Base-by-base conservation (phyloP, 306 rosid genomes). In the Citrullus mucosospermus region DNA sequence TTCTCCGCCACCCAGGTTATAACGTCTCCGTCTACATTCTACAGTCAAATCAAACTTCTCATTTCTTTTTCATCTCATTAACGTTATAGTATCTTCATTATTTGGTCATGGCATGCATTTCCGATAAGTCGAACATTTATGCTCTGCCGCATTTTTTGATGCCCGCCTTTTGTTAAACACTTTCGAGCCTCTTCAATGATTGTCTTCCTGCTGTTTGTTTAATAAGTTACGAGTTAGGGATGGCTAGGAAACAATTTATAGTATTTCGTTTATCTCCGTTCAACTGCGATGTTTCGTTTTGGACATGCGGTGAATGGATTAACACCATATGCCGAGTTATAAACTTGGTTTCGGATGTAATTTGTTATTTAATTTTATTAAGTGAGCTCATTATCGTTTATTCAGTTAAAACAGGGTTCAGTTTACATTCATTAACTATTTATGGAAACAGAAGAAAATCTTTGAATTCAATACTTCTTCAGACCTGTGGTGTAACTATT, bases 1-100 rank as follows among this genome's bases (percentile, higher is more conserved):
- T 56, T 90, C 98, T 78, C 97, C 98, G 58, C 93, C 78, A 32
- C 62, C 78, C 61, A 73, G 78, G 78, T 53, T 8, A 16, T 17
- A 30, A 32, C 44, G n/a, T 16, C 16, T 73, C 17, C 58, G 4
- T 30, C 16, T 73, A 6, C 56, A 67, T 9, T 18, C 34, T 39
- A 44, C 38, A 20, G 36, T 69, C 56, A 44, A 69, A 44, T 69
- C 38, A 16, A 69, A 43, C 75, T 20, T 41, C 9, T 11, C 25
- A 53, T 11, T 22, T 32, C 39, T 32, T 63, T 14, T 15, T 34
- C 70, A 34, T 16, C 72, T 66, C 48, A 39, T 9, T 39, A n/a
- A 4, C 30, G 4, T 6, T 38, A 48, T 48, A 53, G 20, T 4
- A 6, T 67, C 75, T 68, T 53, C 61, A 15, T 69, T 32, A 17